Percentiles rank a stretch among this genome's conserved stretches.
Evolutionary conservation across 2,329 filamentous ascomycete species (phyloP).

Genomic region (Cladosporium sp.): DNA sequence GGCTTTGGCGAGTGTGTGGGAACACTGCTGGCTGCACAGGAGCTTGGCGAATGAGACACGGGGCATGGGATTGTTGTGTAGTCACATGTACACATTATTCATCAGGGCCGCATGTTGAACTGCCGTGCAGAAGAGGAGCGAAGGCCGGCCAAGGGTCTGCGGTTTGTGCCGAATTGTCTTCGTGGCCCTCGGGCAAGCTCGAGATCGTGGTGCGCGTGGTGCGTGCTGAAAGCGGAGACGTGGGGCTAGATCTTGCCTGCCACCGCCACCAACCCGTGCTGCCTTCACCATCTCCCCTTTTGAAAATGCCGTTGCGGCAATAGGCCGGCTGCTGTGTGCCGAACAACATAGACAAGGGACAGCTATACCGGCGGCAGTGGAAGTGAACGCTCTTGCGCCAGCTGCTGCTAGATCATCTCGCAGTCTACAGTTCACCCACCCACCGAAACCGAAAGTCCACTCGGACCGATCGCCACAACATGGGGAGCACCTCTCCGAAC

Average conservation of each 20-base stretch:
- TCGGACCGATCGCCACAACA: slow-evolving; percentile 1
- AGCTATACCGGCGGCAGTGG: not conserved
- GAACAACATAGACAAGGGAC: too few relatives aligned
- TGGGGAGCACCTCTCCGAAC: not conserved
- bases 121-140: too few relatives aligned
- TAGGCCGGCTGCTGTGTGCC: not conserved
- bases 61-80: not conserved
- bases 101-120: too few relatives aligned
- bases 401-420: not conserved
- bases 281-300: not conserved
- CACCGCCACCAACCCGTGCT: not conserved
- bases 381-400: not conserved
- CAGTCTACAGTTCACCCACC: not conserved
- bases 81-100: too few relatives aligned
- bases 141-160: too few relatives aligned
- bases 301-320: not conserved
- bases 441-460: not conserved
- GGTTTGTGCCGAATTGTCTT: too few relatives aligned
- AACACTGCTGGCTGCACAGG: slow-evolving; percentile 28
- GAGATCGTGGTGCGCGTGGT: not conserved
- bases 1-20: slow-evolving; percentile 41
- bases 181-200: not conserved
- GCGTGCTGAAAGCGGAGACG: not conserved
- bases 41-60: not conserved
- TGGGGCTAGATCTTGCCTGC: not conserved